Base-by-base conservation (phyloP, 2,329 filamentous ascomycete species). In the Ascochyta clinopodiicola region DNA sequence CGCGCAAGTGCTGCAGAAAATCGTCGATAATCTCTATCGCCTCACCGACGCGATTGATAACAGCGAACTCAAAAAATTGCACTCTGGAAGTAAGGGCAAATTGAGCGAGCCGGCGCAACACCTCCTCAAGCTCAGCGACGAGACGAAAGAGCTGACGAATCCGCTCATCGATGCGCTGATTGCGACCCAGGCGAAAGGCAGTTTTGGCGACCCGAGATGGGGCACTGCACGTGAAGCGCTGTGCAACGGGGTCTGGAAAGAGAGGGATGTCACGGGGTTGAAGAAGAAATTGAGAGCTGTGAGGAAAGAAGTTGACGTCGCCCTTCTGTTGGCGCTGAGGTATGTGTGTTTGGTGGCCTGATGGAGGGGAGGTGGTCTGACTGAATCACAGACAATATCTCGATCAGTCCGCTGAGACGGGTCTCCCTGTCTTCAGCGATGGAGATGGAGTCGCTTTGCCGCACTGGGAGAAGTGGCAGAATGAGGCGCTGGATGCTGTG, bases 211-310 rank as follows among this genome's bases (percentile, higher is more conserved):
- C 39, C 55, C 61, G 32, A 50, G 55, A 44, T 70, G 65, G 63
- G 38, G 50, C 15, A 68, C 64, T 8, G 53, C 59, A 15, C 48
- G 66, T 21, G 66, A 71, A n/a, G 67, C 65, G 19, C 44, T 72
- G 19, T 56, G 62, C 78, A 78, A 24, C 72, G 59, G 55, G 1
- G 78, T 46, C 52, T 65, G 64, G 67, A 71, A 69, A 44, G 65
- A 71, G 53, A 65, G 67, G 44, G 62, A 70, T n/a, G 55, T 71
- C 43, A 66, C 61, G 6, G 58, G 45, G 7, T 44, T 63, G 19
- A 68, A 69, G 58, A 70, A 70, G 61, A 68, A 63, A 45, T 44
- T 70, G 17, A 44, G 61, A 7, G 40, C 57, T 6, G 40, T 71
- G 2, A 57, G 66, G 22, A 57, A 56, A 32, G 67, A 72, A n/a